phyloP scores from a whole-genome alignment of 495 filamentous ascomycete genomes.

The Neurospora discreta region DNA sequence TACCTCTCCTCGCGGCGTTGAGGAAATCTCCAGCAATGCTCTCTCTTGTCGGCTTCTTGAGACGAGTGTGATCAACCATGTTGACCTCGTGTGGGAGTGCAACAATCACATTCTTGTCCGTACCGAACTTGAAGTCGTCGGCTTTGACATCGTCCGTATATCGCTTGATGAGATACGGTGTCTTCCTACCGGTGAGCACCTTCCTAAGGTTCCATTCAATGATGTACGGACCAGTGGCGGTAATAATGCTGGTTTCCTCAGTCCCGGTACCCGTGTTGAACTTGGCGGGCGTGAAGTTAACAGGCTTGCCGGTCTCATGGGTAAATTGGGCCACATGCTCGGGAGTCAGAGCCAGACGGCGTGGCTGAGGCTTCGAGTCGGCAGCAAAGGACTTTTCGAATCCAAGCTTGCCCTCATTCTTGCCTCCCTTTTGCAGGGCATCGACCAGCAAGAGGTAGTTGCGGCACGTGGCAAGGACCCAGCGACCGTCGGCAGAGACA shows the following conservation, averaged over 20 bases:
- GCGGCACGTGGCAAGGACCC: slow-evolving; percentile 87
- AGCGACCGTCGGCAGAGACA: slow-evolving; percentile 86
- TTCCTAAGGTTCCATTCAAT: slow-evolving; percentile 94
- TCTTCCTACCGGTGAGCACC: slow-evolving; percentile 62
- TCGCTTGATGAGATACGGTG: slow-evolving; percentile 91
- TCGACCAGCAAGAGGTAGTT: slow-evolving; percentile 94
- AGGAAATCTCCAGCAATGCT: slow-evolving; percentile 58
- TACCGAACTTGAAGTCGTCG: slow-evolving; percentile 97
- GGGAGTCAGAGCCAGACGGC: slow-evolving; percentile 77
- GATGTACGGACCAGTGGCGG: slow-evolving; percentile 95
- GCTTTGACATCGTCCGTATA: slow-evolving; percentile 93
- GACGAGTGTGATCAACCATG: slow-evolving; percentile 77
- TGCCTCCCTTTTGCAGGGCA: slow-evolving; percentile 78
- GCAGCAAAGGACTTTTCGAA: slow-evolving; percentile 92
- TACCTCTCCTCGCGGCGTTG: slow-evolving; percentile 33
- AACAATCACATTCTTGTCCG: slow-evolving; percentile 95
- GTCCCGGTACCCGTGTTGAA: slow-evolving; percentile 85
- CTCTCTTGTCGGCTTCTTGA: slow-evolving; percentile 85
- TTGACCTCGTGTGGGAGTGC: slow-evolving; percentile 95
- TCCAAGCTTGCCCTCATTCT: slow-evolving; percentile 94
- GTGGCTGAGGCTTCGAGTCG: slow-evolving; percentile 85
- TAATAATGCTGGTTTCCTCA: slow-evolving; percentile 83
- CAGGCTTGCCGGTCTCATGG: slow-evolving; percentile 76
- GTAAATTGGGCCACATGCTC: slow-evolving; percentile 93
- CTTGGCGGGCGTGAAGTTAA: slow-evolving; percentile 80